phyloP scores from a whole-genome alignment of 108 stramenopile genomes.

The Cyclotella baltica region DNA sequence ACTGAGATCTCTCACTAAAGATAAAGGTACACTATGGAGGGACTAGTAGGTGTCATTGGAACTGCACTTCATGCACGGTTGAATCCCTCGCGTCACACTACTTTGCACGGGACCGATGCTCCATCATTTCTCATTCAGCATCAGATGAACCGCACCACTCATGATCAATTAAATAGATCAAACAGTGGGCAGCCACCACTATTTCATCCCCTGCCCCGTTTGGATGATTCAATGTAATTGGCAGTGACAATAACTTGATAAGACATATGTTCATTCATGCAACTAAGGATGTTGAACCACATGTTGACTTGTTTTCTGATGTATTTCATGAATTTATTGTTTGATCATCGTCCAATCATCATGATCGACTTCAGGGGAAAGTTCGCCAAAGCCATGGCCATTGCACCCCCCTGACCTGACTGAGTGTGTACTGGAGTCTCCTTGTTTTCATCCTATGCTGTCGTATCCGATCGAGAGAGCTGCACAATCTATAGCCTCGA shows the following conservation, averaged over 20 bases:
- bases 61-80: neutral
- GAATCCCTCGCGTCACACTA: neutral
- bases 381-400: constrained; percentile 25
- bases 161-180: neutral
- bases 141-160: neutral
- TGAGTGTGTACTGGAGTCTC: constrained; percentile 33
- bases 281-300: neutral
- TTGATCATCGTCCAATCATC: constrained; percentile 20
- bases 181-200: neutral
- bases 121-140: neutral
- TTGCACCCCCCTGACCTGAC: constrained; percentile 11
- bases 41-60: neutral
- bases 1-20: too few relatives aligned
- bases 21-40: neutral
- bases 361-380: constrained; percentile 21
- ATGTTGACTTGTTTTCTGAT: constrained; percentile 26
- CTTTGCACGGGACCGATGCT: neutral
- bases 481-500: neutral
- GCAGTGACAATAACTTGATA: too few relatives aligned
- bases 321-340: constrained; percentile 23
- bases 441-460: neutral
- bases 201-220: neutral
- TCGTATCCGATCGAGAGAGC: neutral
- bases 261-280: neutral
- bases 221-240: too few relatives aligned